Base-by-base conservation (phyloP, 306 rosid species). In the Fragaria nilgerrensis region DNA sequence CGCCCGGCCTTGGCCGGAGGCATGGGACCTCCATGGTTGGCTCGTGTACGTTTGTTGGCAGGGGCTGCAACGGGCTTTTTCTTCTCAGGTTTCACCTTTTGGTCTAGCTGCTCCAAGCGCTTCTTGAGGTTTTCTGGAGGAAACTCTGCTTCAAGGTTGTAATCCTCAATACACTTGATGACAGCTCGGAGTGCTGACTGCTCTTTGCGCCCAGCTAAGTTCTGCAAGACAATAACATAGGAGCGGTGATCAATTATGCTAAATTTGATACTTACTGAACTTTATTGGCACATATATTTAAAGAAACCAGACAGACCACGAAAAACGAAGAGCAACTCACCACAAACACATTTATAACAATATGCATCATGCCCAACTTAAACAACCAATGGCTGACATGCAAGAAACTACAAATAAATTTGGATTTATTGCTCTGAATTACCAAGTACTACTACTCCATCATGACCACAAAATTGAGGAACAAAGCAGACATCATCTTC, bases 1-100 rank as follows among this genome's bases (percentile, higher is more conserved):
- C 99, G 98, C n/a, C 99, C 99, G 75, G 98, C 99, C 81, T 96
- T 96, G 82, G 99, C 98, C 9, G 99, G 99, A 78, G 98, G 99
- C 99, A 96, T 96, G 75, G 87, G 99, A 9, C 98, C 98, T 22
- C 98, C 98, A 65, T 83, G 90, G 88, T 93, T 92, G 75, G 98
- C 90, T 37, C 99, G 85, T 49, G 97, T 91, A 85, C 99, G 89
- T 74, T 96, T 96, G 83, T 96, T 96, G 83, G 99, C 99, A 76
- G 99, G 99, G 68, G 90, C 91, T 23, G 77, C 87, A 75, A 59
- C 88, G 44, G 97, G 92, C 73, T 87, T 96, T 85, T 80, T 91
- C 87, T 92, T 96, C 93, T 96, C 99, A 1, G 85, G 81, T 87
- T 92, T 96, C 81, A 87, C 90, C 96, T 89, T 92, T 82, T 29